Percentiles rank a stretch among this genome's conserved stretches.
These are phyloP conservation scores for Beauveria pseudobassiana DNA, from an alignment of 2,329 filamentous ascomycete species.

Conservation along the genomic window DNA sequence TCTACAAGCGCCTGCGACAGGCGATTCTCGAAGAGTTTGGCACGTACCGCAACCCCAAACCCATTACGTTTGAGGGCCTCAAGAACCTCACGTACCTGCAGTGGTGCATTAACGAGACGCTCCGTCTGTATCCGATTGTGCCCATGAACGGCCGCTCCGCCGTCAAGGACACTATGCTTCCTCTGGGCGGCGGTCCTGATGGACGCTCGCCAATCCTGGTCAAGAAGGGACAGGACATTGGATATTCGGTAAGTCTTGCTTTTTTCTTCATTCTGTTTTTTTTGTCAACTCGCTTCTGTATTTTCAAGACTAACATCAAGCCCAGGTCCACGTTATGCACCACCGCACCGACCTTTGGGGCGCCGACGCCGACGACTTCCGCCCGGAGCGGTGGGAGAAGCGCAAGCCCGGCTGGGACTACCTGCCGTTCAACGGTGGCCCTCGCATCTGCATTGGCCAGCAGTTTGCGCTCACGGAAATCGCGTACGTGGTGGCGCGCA, in stretches of 20 bases:
- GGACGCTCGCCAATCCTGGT: conserved; percentile 41
- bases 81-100: conserved; percentile 19
- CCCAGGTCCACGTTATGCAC: conserved; percentile 25
- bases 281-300: no score
- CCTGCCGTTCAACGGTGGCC: conserved; percentile 22
- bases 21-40: conserved; percentile 44
- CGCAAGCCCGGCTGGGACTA: conserved; percentile 20
- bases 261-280: no score
- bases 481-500: conserved; percentile 17
- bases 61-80: conserved; percentile 19
- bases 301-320: conserved; percentile 10
- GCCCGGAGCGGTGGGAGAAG: conserved; percentile 31
- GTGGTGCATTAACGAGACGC: conserved; percentile 18
- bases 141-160: conserved; percentile 19
- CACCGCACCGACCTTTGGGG: conserved; percentile 32
- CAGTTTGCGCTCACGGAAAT: conserved; percentile 21
- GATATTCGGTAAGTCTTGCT: conserved; percentile 20
- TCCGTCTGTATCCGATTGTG: conserved; percentile 19
- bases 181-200: conserved; percentile 42
- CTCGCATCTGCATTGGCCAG: conserved; percentile 22
- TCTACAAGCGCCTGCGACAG: conserved; percentile 35
- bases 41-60: conserved; percentile 21
- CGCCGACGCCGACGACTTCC: conserved; percentile 30
- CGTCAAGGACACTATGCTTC: conserved; percentile 38
- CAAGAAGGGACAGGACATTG: conserved; percentile 35